Base-by-base conservation (phyloP, 2,329 filamentous ascomycete genomes). In the Colletotrichum horii region DNA sequence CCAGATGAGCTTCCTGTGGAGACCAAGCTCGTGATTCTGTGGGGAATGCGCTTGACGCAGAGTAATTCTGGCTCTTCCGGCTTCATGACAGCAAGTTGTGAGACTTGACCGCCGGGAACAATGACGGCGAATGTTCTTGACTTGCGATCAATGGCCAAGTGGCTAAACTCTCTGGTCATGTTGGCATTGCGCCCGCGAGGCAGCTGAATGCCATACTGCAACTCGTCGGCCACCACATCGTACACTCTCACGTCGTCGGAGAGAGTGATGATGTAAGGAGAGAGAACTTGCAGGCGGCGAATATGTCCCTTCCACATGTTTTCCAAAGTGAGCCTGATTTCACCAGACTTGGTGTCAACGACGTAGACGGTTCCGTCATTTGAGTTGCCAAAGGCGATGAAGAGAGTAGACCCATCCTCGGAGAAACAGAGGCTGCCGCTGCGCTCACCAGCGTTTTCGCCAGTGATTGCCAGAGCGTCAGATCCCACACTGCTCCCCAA, bases 341-440 rank as follows among this genome's bases (percentile, higher is more conserved):
- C 86, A 15, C 95, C 95, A 12, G 90, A 92, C 26, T 90, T 87
- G 1, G 94, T 89, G 82, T 98, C 94, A 78, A 98, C 91, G 69
- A 98, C 88, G 80, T 97, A 92, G 14, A 97, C 88, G 19, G 93
- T 87, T 7, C 93, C 92, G 7, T 90, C 86, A 65, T 91, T 88
- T 12, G 85, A 82, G 34, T 86, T 85, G 36, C 89, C 90, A 78
- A 89, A 90, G 6, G 91, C 92, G 64, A 93, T 92, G 66, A 95
- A 95, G n/a, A 98, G 86, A 3, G 94, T 91, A 15, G 95, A 97
- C 2, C 95, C 95, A 82, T 98, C 96, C 77, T 95, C 92, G 0
- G 96, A 98, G 82, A 95, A 98, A 28, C 93, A 88, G 55, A 98
- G 83, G 60, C 91, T 91, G 16, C 94, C 95, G 74, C 91, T 90